Evolutionary conservation across 2,329 filamentous ascomycete genomes (phyloP).

Genomic region (Zasmidium cellare): DNA sequence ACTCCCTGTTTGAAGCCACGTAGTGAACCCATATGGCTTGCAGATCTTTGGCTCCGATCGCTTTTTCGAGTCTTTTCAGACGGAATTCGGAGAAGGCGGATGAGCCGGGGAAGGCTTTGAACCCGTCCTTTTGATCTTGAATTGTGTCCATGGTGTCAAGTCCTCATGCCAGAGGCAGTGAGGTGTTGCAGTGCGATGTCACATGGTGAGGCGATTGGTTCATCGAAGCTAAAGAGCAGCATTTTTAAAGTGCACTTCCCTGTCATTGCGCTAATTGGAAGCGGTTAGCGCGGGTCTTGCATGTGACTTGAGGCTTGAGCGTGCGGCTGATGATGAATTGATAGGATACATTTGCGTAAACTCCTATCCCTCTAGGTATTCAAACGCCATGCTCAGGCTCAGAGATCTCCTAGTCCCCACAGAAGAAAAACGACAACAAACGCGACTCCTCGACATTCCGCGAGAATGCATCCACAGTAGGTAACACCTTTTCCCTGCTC

Average conservation of each 20-base stretch:
- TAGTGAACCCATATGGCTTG: slow-evolving; percentile 55
- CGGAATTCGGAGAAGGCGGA: slow-evolving; percentile 57
- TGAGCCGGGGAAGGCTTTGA: slow-evolving; percentile 51
- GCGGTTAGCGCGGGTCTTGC: not conserved
- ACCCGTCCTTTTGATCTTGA: slow-evolving; percentile 22
- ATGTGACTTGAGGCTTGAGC: slow-evolving; percentile 3
- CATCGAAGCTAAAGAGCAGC: not conserved
- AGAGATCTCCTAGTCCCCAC: not conserved
- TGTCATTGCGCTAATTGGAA: not conserved
- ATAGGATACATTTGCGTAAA: slow-evolving; percentile 21
- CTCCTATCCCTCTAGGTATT: slow-evolving; percentile 24
- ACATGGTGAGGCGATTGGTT: slow-evolving; percentile 7
- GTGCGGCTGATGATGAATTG: not conserved
- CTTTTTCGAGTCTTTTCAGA: slow-evolving; percentile 45
- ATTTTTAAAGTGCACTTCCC: not conserved
- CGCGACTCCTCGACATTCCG: not conserved
- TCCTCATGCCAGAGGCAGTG: slow-evolving; percentile 19
- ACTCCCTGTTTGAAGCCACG: slow-evolving; percentile 45
- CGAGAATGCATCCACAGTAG: not conserved
- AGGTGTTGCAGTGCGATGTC: slow-evolving; percentile 5
- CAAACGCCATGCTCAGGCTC: slow-evolving; percentile 21
- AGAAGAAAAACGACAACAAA: not conserved
- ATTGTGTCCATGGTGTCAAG: slow-evolving; percentile 8
- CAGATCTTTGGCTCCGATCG: slow-evolving; percentile 48
- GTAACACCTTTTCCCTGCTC: not conserved